Conservation (phyloP, 108 stramenopile genomes). For the Skeletonema grethae region DNA sequence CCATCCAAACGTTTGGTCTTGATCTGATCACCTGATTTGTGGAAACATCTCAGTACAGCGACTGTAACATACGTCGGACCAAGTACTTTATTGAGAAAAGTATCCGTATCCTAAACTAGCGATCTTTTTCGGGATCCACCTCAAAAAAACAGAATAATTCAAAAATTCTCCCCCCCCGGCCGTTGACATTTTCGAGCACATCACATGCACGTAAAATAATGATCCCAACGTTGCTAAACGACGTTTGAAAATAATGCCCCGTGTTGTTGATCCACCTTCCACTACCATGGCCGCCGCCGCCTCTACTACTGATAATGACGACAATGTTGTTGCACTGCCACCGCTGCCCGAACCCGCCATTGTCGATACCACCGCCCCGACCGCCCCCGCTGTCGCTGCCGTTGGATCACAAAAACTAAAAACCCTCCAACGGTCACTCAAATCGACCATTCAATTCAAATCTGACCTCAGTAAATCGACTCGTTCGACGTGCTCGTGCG, state of each 20-base stretch:
- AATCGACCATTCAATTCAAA: constrained; percentile 6
- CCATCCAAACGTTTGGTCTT: too few relatives aligned
- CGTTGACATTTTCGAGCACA: background rate
- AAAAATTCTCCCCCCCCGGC: constrained; percentile 2
- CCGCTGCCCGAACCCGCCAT: background rate
- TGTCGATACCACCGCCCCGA: background rate
- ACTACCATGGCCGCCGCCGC: background rate
- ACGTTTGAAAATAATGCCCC: constrained; percentile 3
- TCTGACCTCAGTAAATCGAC: constrained; percentile 6
- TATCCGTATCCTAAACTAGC: background rate
- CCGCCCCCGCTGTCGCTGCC: background rate
- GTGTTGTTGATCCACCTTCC: background rate
- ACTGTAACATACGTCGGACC: too few relatives aligned
- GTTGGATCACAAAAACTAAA: background rate
- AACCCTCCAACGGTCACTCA: background rate
- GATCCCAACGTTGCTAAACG: background rate
- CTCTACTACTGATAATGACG: background rate
- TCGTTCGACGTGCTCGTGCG: background rate
- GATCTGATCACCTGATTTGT: too few relatives aligned
- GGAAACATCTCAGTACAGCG: too few relatives aligned
- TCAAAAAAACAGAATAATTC: background rate
- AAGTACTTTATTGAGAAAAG: too few relatives aligned
- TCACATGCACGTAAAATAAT: background rate
- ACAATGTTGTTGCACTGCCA: background rate
- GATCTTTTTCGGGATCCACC: background rate